Percentiles rank a stretch among this genome's conserved stretches.
phyloP scores from a whole-genome alignment of 1,284 basidiomycete species.

The Porodaedalea pini region DNA sequence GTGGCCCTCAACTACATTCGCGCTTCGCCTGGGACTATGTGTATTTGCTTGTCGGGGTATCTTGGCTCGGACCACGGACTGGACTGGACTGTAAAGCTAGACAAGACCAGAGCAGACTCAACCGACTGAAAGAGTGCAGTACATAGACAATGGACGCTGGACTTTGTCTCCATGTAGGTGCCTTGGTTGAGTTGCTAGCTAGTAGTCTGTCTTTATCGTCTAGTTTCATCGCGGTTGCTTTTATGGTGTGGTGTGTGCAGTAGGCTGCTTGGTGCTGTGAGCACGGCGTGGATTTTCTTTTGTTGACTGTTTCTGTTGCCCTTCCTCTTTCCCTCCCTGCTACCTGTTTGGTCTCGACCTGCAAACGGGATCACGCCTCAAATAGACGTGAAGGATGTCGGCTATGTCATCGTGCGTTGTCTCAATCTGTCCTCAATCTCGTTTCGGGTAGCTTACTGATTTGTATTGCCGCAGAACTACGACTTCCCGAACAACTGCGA shows the following conservation, averaged over 20 bases:
- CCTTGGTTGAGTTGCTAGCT: constrained; percentile 20
- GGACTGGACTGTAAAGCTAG: constrained; percentile 7
- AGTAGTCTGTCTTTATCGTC: constrained; percentile 7
- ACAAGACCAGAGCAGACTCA: constrained; percentile 10
- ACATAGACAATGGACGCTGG: constrained; percentile 21
- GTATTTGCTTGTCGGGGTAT: constrained; percentile 22
- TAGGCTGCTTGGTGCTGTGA: constrained; percentile 13
- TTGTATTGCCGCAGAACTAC: constrained; percentile 64
- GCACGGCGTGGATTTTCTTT: constrained; percentile 46
- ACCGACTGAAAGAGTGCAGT: neutral
- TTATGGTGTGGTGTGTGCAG: constrained; percentile 28
- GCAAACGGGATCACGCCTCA: constrained; percentile 28
- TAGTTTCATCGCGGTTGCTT: constrained; percentile 19
- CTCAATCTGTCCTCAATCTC: constrained; percentile 11
- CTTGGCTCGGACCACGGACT: constrained; percentile 23
- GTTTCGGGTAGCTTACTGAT: constrained; percentile 25
- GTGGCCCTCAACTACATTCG: constrained; percentile 9
- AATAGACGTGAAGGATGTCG: constrained; percentile 92
- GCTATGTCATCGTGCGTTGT: constrained; percentile 80
- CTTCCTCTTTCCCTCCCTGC: constrained; percentile 28
- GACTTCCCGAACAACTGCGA: constrained; percentile 97
- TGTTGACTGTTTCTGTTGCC: constrained; percentile 38
- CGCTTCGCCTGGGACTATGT: constrained; percentile 18
- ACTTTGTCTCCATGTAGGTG: constrained; percentile 23
- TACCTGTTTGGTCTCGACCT: constrained; percentile 26